These are phyloP conservation scores for Moesziomyces sp. DNA, from an alignment of 1,284 basidiomycete species.

Conservation along the genomic window DNA sequence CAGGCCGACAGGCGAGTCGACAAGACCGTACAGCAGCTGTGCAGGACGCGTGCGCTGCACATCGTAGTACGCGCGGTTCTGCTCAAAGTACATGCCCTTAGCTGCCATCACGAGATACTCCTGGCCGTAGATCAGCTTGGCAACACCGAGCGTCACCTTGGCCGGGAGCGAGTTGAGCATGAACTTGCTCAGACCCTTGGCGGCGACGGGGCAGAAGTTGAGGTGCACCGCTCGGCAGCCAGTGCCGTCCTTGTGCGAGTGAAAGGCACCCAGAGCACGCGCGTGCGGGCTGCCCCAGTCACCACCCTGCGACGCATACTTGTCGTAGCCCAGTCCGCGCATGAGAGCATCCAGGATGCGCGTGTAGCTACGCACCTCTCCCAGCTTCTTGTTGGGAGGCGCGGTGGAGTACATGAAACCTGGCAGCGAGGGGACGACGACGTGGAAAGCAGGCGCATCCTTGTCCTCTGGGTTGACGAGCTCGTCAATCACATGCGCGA, in stretches of 20 bases:
- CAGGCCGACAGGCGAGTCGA: slow-evolving; percentile 55
- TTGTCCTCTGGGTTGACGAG: slow-evolving; percentile 39
- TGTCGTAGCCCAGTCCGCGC: slow-evolving; percentile 50
- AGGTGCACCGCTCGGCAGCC: slow-evolving; percentile 58
- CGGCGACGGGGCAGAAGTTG: slow-evolving; percentile 58
- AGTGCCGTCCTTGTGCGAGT: slow-evolving; percentile 47
- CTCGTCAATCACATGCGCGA: slow-evolving; percentile 43
- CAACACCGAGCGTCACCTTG: slow-evolving; percentile 35
- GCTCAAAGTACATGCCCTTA: slow-evolving; percentile 39
- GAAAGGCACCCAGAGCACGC: slow-evolving; percentile 36
- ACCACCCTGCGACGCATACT: slow-evolving; percentile 58
- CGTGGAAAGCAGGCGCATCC: slow-evolving; percentile 55
- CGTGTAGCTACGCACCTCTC: slow-evolving; percentile 46
- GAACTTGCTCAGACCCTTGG: slow-evolving; percentile 38
- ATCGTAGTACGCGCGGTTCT: slow-evolving; percentile 51
- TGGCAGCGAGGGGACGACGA: slow-evolving; percentile 59
- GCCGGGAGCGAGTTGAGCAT: slow-evolving; percentile 35
- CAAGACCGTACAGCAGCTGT: slow-evolving; percentile 46
- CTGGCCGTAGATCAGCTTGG: slow-evolving; percentile 39
- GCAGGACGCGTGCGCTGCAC: slow-evolving; percentile 44
- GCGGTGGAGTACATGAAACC: slow-evolving; percentile 56
- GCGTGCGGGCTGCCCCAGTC: slow-evolving; percentile 60
- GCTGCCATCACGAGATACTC: slow-evolving; percentile 36
- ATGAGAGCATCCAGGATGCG: slow-evolving; percentile 57
- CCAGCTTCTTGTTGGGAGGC: slow-evolving; percentile 41